Evolutionary conservation across 2,329 filamentous ascomycete species (phyloP).

Genomic region (Pestalotiopsis sp.): DNA sequence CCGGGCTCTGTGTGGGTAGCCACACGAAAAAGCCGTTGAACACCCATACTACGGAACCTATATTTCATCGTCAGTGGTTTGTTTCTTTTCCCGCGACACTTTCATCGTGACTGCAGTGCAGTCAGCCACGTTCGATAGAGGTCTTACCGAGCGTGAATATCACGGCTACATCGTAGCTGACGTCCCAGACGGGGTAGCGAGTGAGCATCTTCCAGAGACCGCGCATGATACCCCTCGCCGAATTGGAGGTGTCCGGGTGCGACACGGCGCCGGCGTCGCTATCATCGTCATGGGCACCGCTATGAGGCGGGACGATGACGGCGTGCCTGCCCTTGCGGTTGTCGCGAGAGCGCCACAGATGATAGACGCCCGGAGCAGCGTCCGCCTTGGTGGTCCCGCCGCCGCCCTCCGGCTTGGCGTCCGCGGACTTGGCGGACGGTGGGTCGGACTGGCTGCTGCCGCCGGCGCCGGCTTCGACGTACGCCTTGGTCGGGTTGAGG

Average conservation of each 20-base stretch:
- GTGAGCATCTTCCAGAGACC: constrained; percentile 39
- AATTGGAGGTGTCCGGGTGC: constrained; percentile 27
- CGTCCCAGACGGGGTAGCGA: constrained; percentile 43
- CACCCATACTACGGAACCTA: constrained; percentile 53
- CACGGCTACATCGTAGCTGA: constrained; percentile 44
- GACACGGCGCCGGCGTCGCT: constrained; percentile 2
- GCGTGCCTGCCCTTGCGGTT: constrained; percentile 46
- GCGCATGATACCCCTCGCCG: constrained; percentile 24
- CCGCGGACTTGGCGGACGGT: neutral
- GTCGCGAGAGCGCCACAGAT: constrained; percentile 45
- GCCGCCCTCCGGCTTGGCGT: constrained; percentile 1
- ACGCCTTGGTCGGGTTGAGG: constrained; percentile 15
- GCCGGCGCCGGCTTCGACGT: constrained; percentile 2
- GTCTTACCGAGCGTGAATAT: constrained; percentile 40
- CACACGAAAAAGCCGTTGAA: constrained; percentile 67
- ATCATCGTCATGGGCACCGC: neutral
- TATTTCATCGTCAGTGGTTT: neutral
- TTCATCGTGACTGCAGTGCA: neutral
- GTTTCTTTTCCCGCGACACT: neutral
- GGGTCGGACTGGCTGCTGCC: neutral
- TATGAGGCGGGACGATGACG: constrained; percentile 26
- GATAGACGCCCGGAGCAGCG: constrained; percentile 26
- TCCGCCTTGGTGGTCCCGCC: neutral
- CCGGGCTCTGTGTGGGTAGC: constrained; percentile 58
- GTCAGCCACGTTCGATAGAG: neutral